Percentiles rank a stretch among this genome's conserved stretches.
phyloP scores from a whole-genome alignment of 1,284 basidiomycete species.

The Thecaphora frezii region DNA sequence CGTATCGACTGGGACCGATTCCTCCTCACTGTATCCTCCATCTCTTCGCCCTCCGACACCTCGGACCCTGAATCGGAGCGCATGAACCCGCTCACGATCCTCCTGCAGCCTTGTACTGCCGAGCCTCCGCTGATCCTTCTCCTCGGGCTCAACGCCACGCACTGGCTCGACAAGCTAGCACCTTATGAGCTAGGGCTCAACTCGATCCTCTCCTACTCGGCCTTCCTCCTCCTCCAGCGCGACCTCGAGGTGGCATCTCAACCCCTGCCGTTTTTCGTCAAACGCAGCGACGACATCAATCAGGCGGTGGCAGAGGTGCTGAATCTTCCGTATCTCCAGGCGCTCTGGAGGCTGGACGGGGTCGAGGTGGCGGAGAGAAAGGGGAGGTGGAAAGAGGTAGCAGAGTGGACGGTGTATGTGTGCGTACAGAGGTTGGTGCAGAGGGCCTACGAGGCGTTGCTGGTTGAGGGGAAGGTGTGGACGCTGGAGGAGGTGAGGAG shows the following conservation, averaged over 20 bases:
- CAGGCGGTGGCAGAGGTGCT: neutral
- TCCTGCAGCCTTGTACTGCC: too few species aligned
- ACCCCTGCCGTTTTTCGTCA: neutral
- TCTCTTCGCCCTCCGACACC: neutral
- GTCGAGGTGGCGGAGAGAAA: too few species aligned
- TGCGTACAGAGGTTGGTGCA: too few species aligned
- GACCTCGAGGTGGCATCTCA: neutral
- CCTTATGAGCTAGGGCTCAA: neutral
- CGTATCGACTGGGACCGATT: neutral
- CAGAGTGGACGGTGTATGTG: too few species aligned
- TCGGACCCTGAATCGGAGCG: neutral
- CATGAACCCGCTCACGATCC: too few species aligned
- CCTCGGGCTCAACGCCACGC: neutral
- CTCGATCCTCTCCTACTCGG: neutral
- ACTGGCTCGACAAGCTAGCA: neutral
- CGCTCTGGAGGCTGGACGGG: too few species aligned
- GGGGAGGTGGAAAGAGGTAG: too few species aligned
- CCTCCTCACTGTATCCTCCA: neutral
- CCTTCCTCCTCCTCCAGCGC: neutral
- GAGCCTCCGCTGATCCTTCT: neutral
- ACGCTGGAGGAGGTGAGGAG: too few species aligned
- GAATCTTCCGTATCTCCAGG: neutral
- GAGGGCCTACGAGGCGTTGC: too few species aligned
- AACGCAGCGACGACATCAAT: neutral
- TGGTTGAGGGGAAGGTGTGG: too few species aligned